Evolutionary conservation across 208 protist species (phyloP), one percentile per base, ranked within the genome.

Genomic region (Trypanosoma vivax): DNA sequence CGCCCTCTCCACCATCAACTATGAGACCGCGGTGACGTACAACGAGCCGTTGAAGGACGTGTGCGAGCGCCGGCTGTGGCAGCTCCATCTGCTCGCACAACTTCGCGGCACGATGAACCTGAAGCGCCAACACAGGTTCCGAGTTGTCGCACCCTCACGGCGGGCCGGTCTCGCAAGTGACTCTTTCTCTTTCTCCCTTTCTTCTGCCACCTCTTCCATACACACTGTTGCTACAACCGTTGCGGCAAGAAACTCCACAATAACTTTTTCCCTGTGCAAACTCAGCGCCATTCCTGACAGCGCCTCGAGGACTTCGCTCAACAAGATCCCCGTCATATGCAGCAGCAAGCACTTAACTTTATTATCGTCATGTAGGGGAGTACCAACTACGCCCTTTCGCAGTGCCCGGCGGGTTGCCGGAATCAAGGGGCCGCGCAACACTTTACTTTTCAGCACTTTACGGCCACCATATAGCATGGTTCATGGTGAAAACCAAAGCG

Each of bases 401-500:
- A 54, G 25, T 39, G 30, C 10, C 35, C 1, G 6, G 2, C 33
- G 31, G n/a, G 27, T 2, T 31, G 46, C 52, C 2, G 56, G 54
- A 3, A 30, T 62, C 2, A 64, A 6, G 11, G 58, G 49, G n/a
- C 35, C 24, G 27, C 50, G 25, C 31, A 65, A 64, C 23, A 69
- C 19, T n/a, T 34, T 46, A 21, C 33, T 50, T 9, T 34, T n/a
- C 23, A 77, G 24, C 11, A 43, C 48, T 46, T 63, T 13, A 60
- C 53, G 7, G 52, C 46, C 0, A 39, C 18, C 28, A 71, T 66
- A 50, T 76, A 80, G 19, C 73, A 66, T 27, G 46, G 42, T 21
- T 90, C 65, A 53, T 88, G 65, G 21, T 77, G 55, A 39, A 89
- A 50, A 19, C 80, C 75, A 46, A 92, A 92, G 30, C 80, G 77